phyloP scores from a whole-genome alignment of 345 rosid species.

The Hypericum androsaemum region DNA sequence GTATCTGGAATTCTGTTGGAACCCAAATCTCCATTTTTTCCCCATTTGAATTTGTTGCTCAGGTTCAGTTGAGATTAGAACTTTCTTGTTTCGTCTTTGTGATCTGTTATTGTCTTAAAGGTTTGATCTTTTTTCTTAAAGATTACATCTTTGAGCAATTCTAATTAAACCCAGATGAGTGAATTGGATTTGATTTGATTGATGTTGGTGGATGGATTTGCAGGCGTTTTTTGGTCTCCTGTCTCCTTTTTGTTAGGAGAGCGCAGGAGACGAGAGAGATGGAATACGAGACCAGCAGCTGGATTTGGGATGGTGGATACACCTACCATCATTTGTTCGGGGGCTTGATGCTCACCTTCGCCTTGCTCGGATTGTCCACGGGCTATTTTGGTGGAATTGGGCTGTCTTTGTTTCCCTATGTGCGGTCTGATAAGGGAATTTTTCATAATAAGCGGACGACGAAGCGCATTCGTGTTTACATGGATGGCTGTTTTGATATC shows the following conservation, averaged over 20 bases:
- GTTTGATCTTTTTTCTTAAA: too few species aligned
- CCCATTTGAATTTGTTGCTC: too few species aligned
- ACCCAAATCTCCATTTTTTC: too few species aligned
- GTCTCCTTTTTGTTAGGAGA: slow-evolving; percentile 23
- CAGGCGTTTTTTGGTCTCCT: slow-evolving; percentile 13
- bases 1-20: too few species aligned
- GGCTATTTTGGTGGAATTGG: slow-evolving; percentile 56
- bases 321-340: slow-evolving; percentile 53
- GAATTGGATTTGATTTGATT: too few species aligned
- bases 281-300: slow-evolving; percentile 41
- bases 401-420: slow-evolving; percentile 28
- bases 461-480: slow-evolving; percentile 73
- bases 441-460: slow-evolving; percentile 33
- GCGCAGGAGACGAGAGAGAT: slow-evolving; percentile 13
- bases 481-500: slow-evolving; percentile 98
- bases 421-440: slow-evolving; percentile 33
- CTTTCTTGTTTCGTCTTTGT: too few species aligned
- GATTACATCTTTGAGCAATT: too few species aligned
- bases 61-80: too few species aligned
- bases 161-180: too few species aligned
- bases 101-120: too few species aligned
- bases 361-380: slow-evolving; percentile 53
- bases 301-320: slow-evolving; percentile 59
- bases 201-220: too few species aligned
- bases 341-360: slow-evolving; percentile 52